phyloP scores from a whole-genome alignment of 106 monocot genomes.

The Apostasia shenzhenica region DNA sequence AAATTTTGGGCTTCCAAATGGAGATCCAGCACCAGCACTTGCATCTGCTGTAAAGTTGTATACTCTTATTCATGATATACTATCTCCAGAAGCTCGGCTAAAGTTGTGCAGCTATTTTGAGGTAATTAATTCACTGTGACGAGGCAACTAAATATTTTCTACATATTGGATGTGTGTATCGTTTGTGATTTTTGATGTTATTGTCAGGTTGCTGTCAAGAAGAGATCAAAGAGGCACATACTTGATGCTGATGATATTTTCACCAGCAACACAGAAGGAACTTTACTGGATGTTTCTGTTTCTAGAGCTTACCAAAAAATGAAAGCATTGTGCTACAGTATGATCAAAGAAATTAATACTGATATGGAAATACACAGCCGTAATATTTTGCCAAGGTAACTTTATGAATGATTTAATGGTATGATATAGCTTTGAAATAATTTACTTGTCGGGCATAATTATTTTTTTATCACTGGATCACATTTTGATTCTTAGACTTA shows the following conservation, averaged over 20 bases:
- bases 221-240: slow-evolving; percentile 68
- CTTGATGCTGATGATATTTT: slow-evolving; percentile 74
- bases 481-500: no score
- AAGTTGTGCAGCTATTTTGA: slow-evolving; percentile 75
- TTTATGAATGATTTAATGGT: not conserved
- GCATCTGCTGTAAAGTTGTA: slow-evolving; percentile 69
- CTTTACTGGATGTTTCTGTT: slow-evolving; percentile 32
- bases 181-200: not conserved
- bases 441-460: no score
- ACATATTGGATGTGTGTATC: no score
- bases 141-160: not conserved
- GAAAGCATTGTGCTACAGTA: slow-evolving; percentile 54
- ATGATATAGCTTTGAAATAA: no score
- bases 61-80: slow-evolving; percentile 75
- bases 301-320: slow-evolving; percentile 75
- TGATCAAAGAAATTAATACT: slow-evolving; percentile 69
- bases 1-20: slow-evolving; percentile 49
- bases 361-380: slow-evolving; percentile 79
- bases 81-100: slow-evolving; percentile 71
- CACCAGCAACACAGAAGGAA: slow-evolving; percentile 40
- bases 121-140: slow-evolving; percentile 15
- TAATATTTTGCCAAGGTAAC: slow-evolving; percentile 67
- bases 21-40: slow-evolving; percentile 52
- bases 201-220: slow-evolving; percentile 65
- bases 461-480: no score